phyloP scores from a whole-genome alignment of 2,329 filamentous ascomycete genomes.

The Sporothrix mexicana region DNA sequence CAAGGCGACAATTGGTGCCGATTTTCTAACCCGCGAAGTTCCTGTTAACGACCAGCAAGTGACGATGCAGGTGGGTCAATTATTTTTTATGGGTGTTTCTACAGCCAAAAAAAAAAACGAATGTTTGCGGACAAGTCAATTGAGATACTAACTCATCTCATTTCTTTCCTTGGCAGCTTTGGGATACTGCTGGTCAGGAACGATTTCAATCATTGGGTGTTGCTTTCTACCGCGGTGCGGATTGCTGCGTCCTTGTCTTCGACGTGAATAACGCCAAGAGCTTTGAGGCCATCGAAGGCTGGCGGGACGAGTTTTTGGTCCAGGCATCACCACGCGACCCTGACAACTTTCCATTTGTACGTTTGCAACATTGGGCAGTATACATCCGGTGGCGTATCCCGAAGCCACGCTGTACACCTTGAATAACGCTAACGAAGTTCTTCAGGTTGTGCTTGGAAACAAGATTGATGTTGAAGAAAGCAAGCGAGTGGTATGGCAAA shows the following conservation, averaged over 20 bases:
- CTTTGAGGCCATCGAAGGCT: conserved; percentile 97
- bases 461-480: conserved; percentile 99
- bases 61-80: conserved; percentile 74
- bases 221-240: conserved; percentile 94
- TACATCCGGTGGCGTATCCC: background rate
- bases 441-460: conserved; percentile 90
- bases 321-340: conserved; percentile 96
- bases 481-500: conserved; percentile 78
- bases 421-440: conserved; percentile 14
- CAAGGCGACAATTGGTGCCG: conserved; percentile 98
- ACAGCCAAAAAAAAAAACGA: no score
- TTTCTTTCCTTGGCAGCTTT: conserved; percentile 67
- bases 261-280: conserved; percentile 99
- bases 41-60: conserved; percentile 95
- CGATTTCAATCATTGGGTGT: conserved; percentile 97
- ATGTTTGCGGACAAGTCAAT: no score
- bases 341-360: conserved; percentile 95
- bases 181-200: conserved; percentile 97
- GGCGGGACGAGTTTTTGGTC: conserved; percentile 97
- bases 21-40: conserved; percentile 98
- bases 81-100: no score
- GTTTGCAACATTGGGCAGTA: conserved; percentile 44
- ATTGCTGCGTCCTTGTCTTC: conserved; percentile 97
- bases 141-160: background rate
- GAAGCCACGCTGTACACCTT: background rate